Base-by-base conservation (phyloP, 2,329 filamentous ascomycete species). In the Dryadomyces quercus-mongolicae region DNA sequence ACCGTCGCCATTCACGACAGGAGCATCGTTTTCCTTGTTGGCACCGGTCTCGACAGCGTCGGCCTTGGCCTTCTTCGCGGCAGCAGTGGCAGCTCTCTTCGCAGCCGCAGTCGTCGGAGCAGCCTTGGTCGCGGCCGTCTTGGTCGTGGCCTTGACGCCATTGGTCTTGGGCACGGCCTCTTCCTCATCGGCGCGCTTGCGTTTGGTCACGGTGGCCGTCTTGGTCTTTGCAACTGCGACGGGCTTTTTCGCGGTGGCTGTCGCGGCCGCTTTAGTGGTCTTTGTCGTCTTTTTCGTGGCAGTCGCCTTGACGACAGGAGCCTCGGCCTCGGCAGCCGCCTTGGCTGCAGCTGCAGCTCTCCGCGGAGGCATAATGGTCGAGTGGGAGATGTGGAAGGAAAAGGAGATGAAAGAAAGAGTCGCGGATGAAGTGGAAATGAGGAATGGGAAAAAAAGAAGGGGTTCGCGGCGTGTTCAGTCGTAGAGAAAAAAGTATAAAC, bases 201-300 rank as follows among this genome's bases (percentile, higher is more conserved):
- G 36, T 16, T 40, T 40, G 36, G 36, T 12, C 36, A 40, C 36
- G 15, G 36, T 16, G 16, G n/a, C 25, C 22, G 56, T 53, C 43
- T 55, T 55, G 9, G 54, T 50, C 36, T 40, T 40, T 13, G 54
- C 45, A 21, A 31, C 21, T 5, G 56, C 25, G 10, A 54, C 44
- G 6, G 55, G 18, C 56, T 59, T 60, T 53, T 60, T 60, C 9
- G 52, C 46, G 1, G 51, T 48, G 5, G 51, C 21, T 5, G 51
- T 31, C 16, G 53, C 51, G 21, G 51, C 52, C 6, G 55, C 49
- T 46, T 18, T n/a, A 4, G 16, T n/a, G 5, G 38, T n/a, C 56
- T 62, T 3, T 72, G 72, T 5, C 68, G 70, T 58, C n/a, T 57
- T 62, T 2, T 73, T 72, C 5, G 68, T 70, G 58, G 75, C 71